Evolutionary conservation across 2,329 filamentous ascomycete species (phyloP).

Genomic region (Didymella pinodella): DNA sequence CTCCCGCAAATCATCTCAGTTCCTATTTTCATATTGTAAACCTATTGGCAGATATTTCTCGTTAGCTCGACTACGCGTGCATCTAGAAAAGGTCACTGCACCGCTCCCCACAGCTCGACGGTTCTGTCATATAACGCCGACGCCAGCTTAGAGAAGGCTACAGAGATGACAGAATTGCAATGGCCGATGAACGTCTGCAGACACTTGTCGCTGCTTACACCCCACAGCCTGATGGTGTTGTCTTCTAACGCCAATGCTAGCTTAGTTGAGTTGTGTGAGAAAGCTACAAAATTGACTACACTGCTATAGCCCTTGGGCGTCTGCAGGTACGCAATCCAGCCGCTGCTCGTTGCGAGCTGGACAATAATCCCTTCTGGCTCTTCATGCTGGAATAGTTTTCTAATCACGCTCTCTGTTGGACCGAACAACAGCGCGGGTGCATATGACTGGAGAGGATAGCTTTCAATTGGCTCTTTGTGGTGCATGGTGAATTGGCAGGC

Average conservation of each 20-base stretch:
- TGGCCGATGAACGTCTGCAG: neutral
- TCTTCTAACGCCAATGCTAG: constrained; percentile 17
- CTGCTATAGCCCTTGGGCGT: constrained; percentile 27
- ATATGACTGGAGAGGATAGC: constrained; percentile 36
- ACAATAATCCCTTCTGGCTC: constrained; percentile 26
- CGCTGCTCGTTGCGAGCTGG: constrained; percentile 16
- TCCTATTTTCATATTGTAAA: too few relatives aligned
- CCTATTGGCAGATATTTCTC: too few relatives aligned
- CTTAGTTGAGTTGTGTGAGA: constrained; percentile 30
- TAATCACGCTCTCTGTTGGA: constrained; percentile 27
- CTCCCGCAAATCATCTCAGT: too few relatives aligned
- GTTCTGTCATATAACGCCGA: constrained; percentile 27
- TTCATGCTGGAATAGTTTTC: constrained; percentile 26
- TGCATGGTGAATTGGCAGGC: constrained; percentile 34
- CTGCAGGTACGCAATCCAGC: constrained; percentile 16
- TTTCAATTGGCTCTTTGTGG: constrained; percentile 29
- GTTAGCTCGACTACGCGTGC: too few relatives aligned
- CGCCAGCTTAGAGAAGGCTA: constrained; percentile 33
- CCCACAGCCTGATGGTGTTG: constrained; percentile 9
- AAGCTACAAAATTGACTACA: constrained; percentile 29
- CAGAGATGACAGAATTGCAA: constrained; percentile 1
- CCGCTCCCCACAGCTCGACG: constrained; percentile 27
- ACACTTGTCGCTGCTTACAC: constrained; percentile 25
- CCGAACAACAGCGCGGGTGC: constrained; percentile 35
- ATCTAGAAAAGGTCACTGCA: too few relatives aligned